A percentile compares a stretch with the other conserved stretches of the same genome.
phyloP scores from a whole-genome alignment of 192 early-diverging fungal species.

The Coemansia erecta region DNA sequence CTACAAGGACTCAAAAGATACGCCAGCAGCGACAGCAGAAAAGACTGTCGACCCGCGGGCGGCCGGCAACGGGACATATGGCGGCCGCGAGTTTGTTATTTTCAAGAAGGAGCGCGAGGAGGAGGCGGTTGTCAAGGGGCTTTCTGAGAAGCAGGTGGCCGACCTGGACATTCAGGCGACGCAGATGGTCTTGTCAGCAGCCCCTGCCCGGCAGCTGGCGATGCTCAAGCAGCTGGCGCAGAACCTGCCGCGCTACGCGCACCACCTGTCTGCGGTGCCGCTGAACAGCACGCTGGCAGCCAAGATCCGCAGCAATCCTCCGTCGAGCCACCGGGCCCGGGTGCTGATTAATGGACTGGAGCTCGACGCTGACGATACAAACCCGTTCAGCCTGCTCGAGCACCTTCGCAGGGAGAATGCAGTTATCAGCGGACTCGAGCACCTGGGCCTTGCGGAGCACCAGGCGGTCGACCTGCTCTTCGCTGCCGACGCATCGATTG shows the following conservation, averaged over 20 bases:
- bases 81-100: constrained; percentile 70
- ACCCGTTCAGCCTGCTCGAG: constrained; percentile 67
- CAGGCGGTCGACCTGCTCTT: constrained; percentile 34
- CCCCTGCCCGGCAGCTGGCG: constrained; percentile 54
- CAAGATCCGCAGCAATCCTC: constrained; percentile 33
- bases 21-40: not conserved
- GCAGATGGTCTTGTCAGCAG: constrained; percentile 64
- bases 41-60: not conserved
- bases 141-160: constrained; percentile 49
- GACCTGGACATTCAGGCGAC: constrained; percentile 70
- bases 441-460: constrained; percentile 30
- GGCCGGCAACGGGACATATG: constrained; percentile 2
- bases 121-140: constrained; percentile 73
- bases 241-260: constrained; percentile 88
- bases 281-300: constrained; percentile 51
- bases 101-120: constrained; percentile 83
- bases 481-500: not conserved
- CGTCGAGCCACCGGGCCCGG: constrained; percentile 14
- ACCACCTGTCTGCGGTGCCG: constrained; percentile 59
- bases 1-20: constrained; percentile 16
- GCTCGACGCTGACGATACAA: constrained; percentile 55
- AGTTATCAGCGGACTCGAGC: constrained; percentile 51
- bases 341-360: constrained; percentile 68
- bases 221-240: constrained; percentile 69
- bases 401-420: constrained; percentile 58